Conservation (phyloP, 2,329 filamentous ascomycete species). For the Pseudomassariella vexata region DNA sequence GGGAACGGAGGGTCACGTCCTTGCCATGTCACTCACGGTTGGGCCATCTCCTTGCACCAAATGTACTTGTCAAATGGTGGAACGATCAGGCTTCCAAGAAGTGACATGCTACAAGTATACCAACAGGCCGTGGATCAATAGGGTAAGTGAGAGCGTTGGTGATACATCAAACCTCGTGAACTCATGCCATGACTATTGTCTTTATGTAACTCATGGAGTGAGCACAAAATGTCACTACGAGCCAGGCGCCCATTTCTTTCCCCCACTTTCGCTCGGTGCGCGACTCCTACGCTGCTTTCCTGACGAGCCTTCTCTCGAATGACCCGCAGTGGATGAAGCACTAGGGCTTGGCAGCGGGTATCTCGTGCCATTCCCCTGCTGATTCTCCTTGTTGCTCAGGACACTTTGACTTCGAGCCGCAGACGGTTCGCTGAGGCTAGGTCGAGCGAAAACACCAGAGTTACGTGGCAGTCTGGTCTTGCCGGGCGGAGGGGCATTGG, state of each 20-base stretch:
- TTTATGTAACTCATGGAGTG: too few species aligned
- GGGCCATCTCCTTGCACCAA: too few species aligned
- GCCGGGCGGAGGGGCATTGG: conserved; percentile 10
- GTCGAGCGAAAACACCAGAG: conserved; percentile 1
- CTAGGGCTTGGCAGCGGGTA: conserved; percentile 4
- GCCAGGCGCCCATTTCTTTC: conserved; percentile 7
- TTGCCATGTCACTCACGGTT: too few species aligned
- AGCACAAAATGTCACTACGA: too few species aligned
- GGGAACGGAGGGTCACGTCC: too few species aligned
- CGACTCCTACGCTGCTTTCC: conserved; percentile 5
- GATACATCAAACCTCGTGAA: too few species aligned
- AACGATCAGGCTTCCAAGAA: too few species aligned
- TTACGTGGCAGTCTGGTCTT: conserved; percentile 8
- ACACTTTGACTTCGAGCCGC: conserved; percentile 3
- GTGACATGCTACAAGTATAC: too few species aligned
- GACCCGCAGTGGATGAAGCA: background rate
- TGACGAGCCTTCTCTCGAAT: conserved; percentile 5
- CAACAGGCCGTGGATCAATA: too few species aligned
- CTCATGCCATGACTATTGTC: too few species aligned
- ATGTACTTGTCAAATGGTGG: too few species aligned
- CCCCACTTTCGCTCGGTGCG: conserved; percentile 7
- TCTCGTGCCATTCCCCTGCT: background rate
- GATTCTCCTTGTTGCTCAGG: conserved; percentile 9
- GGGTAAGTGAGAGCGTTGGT: too few species aligned
- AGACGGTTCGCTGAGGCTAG: conserved; percentile 1